Evolutionary conservation across 208 protist genomes (phyloP).

Genomic region (Tritrichomonas foetus): DNA sequence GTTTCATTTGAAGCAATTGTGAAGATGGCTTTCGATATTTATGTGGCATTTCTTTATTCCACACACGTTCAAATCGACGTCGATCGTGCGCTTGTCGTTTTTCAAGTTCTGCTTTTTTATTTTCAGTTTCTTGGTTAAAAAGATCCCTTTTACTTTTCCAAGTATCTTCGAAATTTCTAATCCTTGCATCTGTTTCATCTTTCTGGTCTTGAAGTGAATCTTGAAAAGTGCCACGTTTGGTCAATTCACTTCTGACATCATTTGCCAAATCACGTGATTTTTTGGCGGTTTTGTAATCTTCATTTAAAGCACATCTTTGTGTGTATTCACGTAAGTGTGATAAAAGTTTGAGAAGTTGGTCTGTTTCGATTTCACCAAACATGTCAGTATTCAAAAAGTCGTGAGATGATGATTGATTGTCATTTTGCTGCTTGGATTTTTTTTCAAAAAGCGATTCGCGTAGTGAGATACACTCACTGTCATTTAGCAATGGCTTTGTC

Average conservation of each 20-base stretch:
- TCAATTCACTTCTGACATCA: neutral
- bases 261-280: neutral
- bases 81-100: neutral
- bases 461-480: too few species aligned
- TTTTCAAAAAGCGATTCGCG: too few species aligned
- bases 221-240: neutral
- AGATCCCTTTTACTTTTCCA: neutral
- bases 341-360: neutral
- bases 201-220: neutral
- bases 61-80: neutral
- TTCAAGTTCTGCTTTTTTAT: neutral
- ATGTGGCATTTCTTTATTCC: neutral
- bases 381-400: too few species aligned
- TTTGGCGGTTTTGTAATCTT: neutral
- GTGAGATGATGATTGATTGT: too few species aligned
- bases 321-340: neutral
- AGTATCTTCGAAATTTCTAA: neutral
- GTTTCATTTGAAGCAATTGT: neutral
- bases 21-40: neutral
- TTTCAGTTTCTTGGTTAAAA: neutral
- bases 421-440: too few species aligned
- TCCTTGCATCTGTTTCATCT: neutral
- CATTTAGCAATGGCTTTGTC: too few species aligned
- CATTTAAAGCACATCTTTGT: neutral
- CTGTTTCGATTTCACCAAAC: neutral